Evolutionary conservation across 2,329 filamentous ascomycete genomes (phyloP).

Genomic region (Alternaria novae-zelandiae): DNA sequence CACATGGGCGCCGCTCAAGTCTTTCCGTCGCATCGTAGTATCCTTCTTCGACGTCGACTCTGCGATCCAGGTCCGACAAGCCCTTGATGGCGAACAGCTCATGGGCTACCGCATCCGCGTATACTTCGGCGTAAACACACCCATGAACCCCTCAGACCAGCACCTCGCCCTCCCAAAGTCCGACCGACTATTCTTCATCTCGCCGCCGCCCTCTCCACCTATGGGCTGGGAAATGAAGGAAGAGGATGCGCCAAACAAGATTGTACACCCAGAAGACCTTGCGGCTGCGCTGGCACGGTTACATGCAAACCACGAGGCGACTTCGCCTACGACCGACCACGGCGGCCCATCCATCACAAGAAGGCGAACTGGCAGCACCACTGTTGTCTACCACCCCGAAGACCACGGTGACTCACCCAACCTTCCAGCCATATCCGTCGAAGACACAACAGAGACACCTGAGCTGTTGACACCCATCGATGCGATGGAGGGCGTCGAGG

Average conservation of each 20-base stretch:
- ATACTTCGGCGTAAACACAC: constrained; percentile 49
- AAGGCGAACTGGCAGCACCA: constrained; percentile 60
- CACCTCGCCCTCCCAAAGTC: constrained; percentile 58
- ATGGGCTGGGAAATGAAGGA: constrained; percentile 69
- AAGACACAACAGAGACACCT: constrained; percentile 61
- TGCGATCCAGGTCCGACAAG: constrained; percentile 72
- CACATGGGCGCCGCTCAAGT: constrained; percentile 80
- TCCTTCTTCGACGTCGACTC: constrained; percentile 75
- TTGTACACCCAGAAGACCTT: constrained; percentile 68
- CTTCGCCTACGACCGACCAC: constrained; percentile 33
- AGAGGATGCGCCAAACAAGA: constrained; percentile 70
- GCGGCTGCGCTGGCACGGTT: constrained; percentile 63
- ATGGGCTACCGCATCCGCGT: constrained; percentile 64
- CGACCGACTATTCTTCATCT: constrained; percentile 71
- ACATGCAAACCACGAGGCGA: constrained; percentile 47
- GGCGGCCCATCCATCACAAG: constrained; percentile 26
- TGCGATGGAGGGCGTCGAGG: constrained; percentile 45
- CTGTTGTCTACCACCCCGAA: constrained; percentile 67
- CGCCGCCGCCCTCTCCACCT: constrained; percentile 67
- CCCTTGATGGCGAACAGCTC: constrained; percentile 76
- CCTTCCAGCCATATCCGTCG: constrained; percentile 68
- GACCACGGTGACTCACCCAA: constrained; percentile 66
- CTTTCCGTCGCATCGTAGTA: constrained; percentile 80
- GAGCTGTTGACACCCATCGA: constrained; percentile 59
- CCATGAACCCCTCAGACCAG: constrained; percentile 48